A percentile compares a stretch with the other conserved stretches of the same genome.
Evolutionary conservation across 2,329 filamentous ascomycete species (phyloP).

Genomic region (Cordyceps cateniannulata): DNA sequence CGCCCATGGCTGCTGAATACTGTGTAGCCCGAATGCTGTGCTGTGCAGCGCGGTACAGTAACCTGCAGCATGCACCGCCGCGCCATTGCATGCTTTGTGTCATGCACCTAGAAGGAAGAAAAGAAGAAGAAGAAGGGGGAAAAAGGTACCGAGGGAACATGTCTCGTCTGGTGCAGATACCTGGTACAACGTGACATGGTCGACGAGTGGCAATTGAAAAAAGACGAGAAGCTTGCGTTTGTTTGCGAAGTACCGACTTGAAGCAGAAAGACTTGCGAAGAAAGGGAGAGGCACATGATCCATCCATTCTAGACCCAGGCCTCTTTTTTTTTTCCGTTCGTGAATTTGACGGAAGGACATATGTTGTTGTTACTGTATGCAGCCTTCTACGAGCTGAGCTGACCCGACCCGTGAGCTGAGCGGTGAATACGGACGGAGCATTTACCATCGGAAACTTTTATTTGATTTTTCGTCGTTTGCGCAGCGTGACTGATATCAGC

Average conservation of each 20-base stretch:
- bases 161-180: background rate
- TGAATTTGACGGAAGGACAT: background rate
- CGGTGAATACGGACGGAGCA: background rate
- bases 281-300: background rate
- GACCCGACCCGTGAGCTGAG: background rate
- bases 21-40: background rate
- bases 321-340: background rate
- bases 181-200: constrained; percentile 5
- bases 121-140: background rate
- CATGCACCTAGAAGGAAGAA: background rate
- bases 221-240: background rate
- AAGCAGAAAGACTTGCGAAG: constrained; percentile 5
- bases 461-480: background rate
- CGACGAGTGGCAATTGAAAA: background rate
- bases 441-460: background rate
- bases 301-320: background rate
- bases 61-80: background rate
- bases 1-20: too few relatives aligned
- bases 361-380: background rate
- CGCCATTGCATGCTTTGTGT: background rate
- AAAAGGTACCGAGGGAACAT: background rate
- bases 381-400: background rate
- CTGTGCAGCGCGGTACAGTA: background rate
- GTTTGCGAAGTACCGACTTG: constrained; percentile 4
- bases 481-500: background rate